A percentile compares a stretch with the other conserved stretches of the same genome.
Evolutionary conservation across 495 filamentous ascomycete genomes (phyloP).

Genomic region (Neurospora sp.): DNA sequence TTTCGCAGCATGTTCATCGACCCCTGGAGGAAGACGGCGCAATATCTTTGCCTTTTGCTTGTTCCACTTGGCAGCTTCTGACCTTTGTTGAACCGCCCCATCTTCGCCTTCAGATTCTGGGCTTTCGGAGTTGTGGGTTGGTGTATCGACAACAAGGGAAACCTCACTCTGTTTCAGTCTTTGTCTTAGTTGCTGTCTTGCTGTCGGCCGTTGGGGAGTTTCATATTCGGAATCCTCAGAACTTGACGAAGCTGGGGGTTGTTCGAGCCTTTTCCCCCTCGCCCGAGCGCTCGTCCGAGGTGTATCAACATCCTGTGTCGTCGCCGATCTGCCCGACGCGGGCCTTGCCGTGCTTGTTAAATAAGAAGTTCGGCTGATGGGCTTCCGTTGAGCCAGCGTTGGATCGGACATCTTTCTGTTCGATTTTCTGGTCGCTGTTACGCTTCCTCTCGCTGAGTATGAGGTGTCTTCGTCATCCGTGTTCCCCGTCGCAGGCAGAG

Average conservation of each 20-base stretch:
- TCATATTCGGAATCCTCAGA: slow-evolving; percentile 11
- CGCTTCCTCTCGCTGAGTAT: not conserved
- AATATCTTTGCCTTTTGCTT: slow-evolving; percentile 45
- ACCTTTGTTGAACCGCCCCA: not conserved
- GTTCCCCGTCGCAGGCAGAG: slow-evolving; percentile 3
- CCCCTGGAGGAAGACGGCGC: slow-evolving; percentile 65
- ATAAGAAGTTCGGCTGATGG: slow-evolving; percentile 1
- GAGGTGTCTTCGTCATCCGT: slow-evolving; percentile 1
- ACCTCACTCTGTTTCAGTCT: slow-evolving; percentile 3
- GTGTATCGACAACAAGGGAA: slow-evolving; percentile 8
- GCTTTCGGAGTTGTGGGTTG: slow-evolving; percentile 7
- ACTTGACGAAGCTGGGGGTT: slow-evolving; percentile 7
- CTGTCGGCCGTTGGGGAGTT: not conserved
- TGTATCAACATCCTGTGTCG: not conserved
- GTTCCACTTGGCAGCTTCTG: slow-evolving; percentile 38
- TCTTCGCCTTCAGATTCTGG: slow-evolving; percentile 17
- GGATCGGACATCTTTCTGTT: slow-evolving; percentile 10
- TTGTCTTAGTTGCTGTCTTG: not conserved
- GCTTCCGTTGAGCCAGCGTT: slow-evolving; percentile 5
- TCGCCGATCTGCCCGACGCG: slow-evolving; percentile 4
- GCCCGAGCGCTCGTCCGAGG: not conserved
- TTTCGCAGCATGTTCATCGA: slow-evolving; percentile 72
- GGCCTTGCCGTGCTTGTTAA: slow-evolving; percentile 3
- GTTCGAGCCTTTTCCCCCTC: not conserved
- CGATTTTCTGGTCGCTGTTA: not conserved